Conservation (phyloP, 768 basidiomycete species). For the Favolaschia claudopus region DNA sequence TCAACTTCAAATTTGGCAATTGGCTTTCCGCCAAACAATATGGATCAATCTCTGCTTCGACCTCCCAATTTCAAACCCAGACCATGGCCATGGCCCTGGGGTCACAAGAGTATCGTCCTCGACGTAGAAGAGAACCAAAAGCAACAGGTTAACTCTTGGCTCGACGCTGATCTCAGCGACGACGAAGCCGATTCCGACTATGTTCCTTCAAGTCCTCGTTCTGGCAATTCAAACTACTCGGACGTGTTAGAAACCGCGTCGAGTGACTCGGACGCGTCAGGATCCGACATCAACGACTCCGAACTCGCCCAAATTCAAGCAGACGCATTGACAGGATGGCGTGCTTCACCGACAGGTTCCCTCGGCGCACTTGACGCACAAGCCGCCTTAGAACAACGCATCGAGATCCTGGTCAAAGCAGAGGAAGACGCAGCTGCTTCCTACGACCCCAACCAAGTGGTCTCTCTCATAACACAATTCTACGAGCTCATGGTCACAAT, state of each 20-base stretch:
- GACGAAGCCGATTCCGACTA: background rate
- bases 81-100: slow-evolving; percentile 14
- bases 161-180: slow-evolving; percentile 1
- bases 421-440: slow-evolving; percentile 8
- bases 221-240: background rate
- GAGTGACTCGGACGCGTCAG: background rate
- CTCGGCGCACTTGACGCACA: background rate
- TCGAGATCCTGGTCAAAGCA: slow-evolving; percentile 5
- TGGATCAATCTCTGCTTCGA: too few relatives aligned
- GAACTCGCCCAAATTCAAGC: background rate
- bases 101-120: slow-evolving; percentile 2
- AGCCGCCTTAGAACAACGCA: slow-evolving; percentile 2
- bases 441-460: slow-evolving; percentile 11
- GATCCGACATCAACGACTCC: background rate
- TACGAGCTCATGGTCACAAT: slow-evolving; percentile 13
- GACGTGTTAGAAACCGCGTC: background rate
- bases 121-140: background rate
- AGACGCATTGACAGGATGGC: background rate
- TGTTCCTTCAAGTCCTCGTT: background rate
- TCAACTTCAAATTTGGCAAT: too few relatives aligned
- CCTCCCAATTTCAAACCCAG: too few relatives aligned
- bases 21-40: too few relatives aligned
- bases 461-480: slow-evolving; percentile 11
- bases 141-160: slow-evolving; percentile 3
- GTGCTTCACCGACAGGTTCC: background rate